These are phyloP conservation scores for Juglanconis sp. DNA, from an alignment of 2,329 filamentous ascomycete species.

Conservation along the genomic window DNA sequence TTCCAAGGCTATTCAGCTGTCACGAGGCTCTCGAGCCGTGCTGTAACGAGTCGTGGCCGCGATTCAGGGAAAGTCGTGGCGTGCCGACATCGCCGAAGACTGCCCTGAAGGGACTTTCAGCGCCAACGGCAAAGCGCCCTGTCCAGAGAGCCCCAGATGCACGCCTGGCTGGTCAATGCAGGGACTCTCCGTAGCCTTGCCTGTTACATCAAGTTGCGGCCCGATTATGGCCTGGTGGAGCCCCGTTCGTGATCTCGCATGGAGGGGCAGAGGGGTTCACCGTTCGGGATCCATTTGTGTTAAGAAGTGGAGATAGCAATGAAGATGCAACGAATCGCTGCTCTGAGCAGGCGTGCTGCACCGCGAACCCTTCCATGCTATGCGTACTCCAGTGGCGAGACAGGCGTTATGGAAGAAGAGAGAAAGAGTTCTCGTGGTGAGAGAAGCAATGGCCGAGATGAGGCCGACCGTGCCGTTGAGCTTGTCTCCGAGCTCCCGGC, in stretches of 20 bases:
- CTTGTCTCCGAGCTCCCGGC: neutral
- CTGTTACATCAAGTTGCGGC: neutral
- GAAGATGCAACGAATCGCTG: too few species aligned
- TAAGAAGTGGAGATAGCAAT: too few species aligned
- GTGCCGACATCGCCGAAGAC: neutral
- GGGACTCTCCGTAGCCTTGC: neutral
- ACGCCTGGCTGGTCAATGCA: neutral
- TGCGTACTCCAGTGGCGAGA: too few species aligned
- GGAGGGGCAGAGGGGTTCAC: neutral
- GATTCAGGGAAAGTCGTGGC: neutral
- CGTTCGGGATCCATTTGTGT: too few species aligned
- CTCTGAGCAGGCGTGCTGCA: too few species aligned
- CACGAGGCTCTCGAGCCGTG: neutral
- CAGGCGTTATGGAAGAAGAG: too few species aligned
- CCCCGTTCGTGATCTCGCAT: neutral
- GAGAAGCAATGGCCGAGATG: neutral
- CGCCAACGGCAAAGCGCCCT: neutral
- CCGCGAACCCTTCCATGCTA: too few species aligned
- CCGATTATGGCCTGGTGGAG: slow-evolving; percentile 1
- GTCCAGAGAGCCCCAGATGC: neutral
- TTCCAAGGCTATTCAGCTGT: neutral
- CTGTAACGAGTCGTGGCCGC: neutral
- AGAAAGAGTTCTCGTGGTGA: neutral
- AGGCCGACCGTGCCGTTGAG: neutral
- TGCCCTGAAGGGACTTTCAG: neutral